Evolutionary conservation across 495 filamentous ascomycete species (phyloP).

Genomic region (Mytilinidion resinicola): DNA sequence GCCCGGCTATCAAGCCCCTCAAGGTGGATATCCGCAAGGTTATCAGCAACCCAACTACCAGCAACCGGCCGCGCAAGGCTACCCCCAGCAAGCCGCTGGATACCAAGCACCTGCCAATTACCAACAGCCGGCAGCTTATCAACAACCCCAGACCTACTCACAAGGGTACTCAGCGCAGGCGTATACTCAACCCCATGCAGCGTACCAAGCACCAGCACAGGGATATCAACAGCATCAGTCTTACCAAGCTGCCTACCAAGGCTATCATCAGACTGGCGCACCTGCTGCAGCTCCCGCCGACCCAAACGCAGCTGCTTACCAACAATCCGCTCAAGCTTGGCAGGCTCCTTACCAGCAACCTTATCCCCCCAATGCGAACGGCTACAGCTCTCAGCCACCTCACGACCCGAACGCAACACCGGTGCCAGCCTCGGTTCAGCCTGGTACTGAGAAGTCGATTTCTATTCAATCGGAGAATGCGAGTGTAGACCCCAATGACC

Average conservation of each 20-base stretch:
- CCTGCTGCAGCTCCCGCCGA: conserved; percentile 9
- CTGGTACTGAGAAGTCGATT: conserved; percentile 1
- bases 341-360: conserved; percentile 3
- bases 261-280: conserved; percentile 14
- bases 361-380: background rate
- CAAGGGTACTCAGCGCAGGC: background rate
- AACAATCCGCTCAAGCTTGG: conserved; percentile 17
- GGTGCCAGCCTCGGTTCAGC: conserved; percentile 12
- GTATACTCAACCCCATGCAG: no score
- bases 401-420: conserved; percentile 19
- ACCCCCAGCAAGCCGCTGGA: conserved; percentile 2
- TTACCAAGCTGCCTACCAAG: conserved; percentile 13
- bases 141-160: conserved; percentile 15
- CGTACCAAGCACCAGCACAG: conserved; percentile 6
- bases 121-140: conserved; percentile 13
- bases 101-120: conserved; percentile 12
- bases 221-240: conserved; percentile 20
- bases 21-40: conserved; percentile 6
- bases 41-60: conserved; percentile 16
- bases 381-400: conserved; percentile 4
- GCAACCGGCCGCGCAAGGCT: conserved; percentile 12
- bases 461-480: background rate
- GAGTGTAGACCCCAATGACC: conserved; percentile 15
- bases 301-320: conserved; percentile 6
- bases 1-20: background rate